A percentile compares a stretch with the other conserved stretches of the same genome.
phyloP scores from a whole-genome alignment of 331 rosid genomes.

The Acacia pycnantha region DNA sequence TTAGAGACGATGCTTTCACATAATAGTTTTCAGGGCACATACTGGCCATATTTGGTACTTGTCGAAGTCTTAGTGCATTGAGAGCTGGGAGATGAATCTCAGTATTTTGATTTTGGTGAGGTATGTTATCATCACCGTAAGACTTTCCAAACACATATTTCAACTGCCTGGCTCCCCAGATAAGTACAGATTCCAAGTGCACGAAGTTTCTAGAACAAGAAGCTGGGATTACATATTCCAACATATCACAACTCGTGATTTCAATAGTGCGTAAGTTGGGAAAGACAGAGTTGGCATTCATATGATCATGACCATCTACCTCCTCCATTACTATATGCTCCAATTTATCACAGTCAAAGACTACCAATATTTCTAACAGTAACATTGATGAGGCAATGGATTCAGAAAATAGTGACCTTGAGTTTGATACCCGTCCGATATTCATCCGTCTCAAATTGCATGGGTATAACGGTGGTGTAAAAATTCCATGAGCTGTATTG shows the following conservation, averaged over 20 bases:
- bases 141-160: not conserved
- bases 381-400: conserved; percentile 1
- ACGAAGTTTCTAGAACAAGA: not conserved
- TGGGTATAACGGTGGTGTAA: not conserved
- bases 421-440: fast-evolving
- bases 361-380: not conserved
- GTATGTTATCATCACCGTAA: not conserved
- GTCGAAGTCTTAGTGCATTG: fast-evolving
- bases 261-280: not conserved
- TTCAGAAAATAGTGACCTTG: not conserved
- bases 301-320: not conserved
- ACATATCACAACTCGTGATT: fast-evolving
- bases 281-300: not conserved
- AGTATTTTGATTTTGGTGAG: not conserved
- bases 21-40: not conserved
- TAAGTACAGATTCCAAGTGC: not conserved
- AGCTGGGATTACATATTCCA: not conserved
- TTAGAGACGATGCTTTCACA: not conserved
- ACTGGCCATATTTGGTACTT: not conserved
- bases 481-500: not conserved
- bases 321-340: not conserved
- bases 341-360: fast-evolving
- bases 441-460: not conserved
- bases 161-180: not conserved
- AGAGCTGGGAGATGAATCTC: not conserved